Evolutionary conservation across 352 stramenopile species (phyloP).

Genomic region (Phytophthora megakarya): DNA sequence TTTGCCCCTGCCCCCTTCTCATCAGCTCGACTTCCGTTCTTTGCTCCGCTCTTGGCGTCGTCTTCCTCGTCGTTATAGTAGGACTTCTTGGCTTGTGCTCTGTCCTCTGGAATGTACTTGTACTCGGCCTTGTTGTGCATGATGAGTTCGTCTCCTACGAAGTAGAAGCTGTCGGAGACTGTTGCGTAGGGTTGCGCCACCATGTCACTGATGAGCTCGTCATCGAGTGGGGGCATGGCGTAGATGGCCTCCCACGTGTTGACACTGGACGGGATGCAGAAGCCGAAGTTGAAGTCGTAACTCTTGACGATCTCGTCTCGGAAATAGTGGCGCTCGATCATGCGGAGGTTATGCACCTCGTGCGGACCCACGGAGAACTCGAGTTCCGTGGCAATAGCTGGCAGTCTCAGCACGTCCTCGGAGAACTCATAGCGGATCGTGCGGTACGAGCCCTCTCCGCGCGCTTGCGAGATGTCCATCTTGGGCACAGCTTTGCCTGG

Average conservation of each 20-base stretch:
- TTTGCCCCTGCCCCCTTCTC: conserved; percentile 51
- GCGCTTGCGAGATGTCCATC: conserved; percentile 79
- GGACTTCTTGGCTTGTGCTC: conserved; percentile 90
- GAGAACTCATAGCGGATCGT: conserved; percentile 96
- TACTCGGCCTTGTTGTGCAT: conserved; percentile 97
- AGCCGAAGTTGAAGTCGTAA: conserved; percentile 97
- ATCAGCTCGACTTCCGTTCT: conserved; percentile 52
- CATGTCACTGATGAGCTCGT: conserved; percentile 95
- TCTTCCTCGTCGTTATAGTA: conserved; percentile 91
- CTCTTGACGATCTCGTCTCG: conserved; percentile 94
- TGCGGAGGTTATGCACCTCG: conserved; percentile 91
- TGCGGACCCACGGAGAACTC: conserved; percentile 93
- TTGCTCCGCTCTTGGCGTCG: conserved; percentile 63
- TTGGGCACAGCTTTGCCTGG: conserved; percentile 78
- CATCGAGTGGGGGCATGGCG: conserved; percentile 91
- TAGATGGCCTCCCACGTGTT: conserved; percentile 98
- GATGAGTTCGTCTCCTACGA: conserved; percentile 95
- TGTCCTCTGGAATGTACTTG: conserved; percentile 93
- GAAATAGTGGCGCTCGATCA: conserved; percentile 98
- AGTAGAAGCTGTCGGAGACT: conserved; percentile 96
- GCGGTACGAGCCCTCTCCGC: conserved; percentile 90
- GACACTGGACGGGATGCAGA: conserved; percentile 95
- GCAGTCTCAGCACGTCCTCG: conserved; percentile 92
- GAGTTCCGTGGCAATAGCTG: conserved; percentile 89
- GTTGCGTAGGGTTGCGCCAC: conserved; percentile 94